Evolutionary conservation across 202 grass and related monocot genomes (phyloP), one percentile per base, ranked within the genome.

Genomic region (Digitaria exilis): DNA sequence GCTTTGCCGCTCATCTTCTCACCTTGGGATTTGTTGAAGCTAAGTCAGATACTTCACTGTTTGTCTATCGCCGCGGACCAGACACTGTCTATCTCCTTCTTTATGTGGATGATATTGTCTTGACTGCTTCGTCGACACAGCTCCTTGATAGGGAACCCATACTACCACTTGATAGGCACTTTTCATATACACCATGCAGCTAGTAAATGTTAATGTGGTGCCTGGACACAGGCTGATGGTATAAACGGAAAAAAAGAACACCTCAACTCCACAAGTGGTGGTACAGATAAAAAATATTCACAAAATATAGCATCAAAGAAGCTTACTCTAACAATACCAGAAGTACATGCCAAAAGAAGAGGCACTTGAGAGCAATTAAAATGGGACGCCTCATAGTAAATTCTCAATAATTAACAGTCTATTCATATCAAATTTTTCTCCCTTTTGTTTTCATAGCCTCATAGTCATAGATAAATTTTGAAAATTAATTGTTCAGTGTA

Each of bases 341-440:
- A 35, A 32, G 14, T 51, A 49, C 5, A 69, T 42, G 26, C 17
- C n/a, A 71, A 78, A 84, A 75, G 13, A 75, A 62, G 19, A 81
- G 4, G 24, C 60, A 50, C 34, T 32, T 52, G 13, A 80, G 49
- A 45, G 35, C 25, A 85, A 73, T 28, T 80, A 76, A 63, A 21
- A 72, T 26, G 16, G 56, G 39, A n/a, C 57, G 17, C 18, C 11
- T 44, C 26, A 17, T 41, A 58, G 8, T 49, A 76, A 44, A 65
- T 51, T 49, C 15, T 22, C 16, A 17, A 41, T 78, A 79, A 57
- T 68, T 59, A n/a, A 54, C 67, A 14, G 17, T 65, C 6, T 58
- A 44, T 68, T 14, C 11, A 50, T 15, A 61, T 61, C 18, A 84
- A 76, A n/a, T 58, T 2, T 21, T 44, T 69, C 51, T 2, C 2